Percentiles rank a stretch among this genome's conserved stretches.
phyloP scores from a whole-genome alignment of 257 asterid genomes.

The Nicotiana tabacum region DNA sequence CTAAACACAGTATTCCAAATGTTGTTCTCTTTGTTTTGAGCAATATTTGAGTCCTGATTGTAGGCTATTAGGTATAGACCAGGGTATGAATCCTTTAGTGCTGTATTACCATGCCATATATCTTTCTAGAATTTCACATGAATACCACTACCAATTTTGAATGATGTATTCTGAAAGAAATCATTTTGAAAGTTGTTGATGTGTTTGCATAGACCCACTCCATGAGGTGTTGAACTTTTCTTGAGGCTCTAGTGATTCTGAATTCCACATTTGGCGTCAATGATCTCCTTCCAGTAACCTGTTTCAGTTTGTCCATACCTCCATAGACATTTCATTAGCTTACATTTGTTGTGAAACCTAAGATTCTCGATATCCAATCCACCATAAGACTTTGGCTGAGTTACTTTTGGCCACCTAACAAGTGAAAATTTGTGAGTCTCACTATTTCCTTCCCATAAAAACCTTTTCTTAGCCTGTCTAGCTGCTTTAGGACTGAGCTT shows the following conservation, averaged over 20 bases:
- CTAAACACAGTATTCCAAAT: not conserved
- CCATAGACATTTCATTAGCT: not conserved
- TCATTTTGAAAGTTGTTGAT: not conserved
- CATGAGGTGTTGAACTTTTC: not conserved
- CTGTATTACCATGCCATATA: not conserved
- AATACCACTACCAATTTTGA: not conserved
- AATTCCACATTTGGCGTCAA: not conserved
- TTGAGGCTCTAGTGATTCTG: not conserved
- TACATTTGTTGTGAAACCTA: not conserved
- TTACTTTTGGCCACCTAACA: not conserved
- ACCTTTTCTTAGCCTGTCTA: not conserved
- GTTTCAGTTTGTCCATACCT: not conserved
- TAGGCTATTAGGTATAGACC: not conserved
- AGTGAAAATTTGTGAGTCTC: not conserved
- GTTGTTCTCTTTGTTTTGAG: not conserved
- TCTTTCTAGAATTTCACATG: no score
- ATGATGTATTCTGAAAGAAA: not conserved
- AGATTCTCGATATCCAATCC: not conserved
- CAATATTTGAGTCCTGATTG: not conserved
- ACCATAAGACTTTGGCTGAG: not conserved
- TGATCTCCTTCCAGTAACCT: no score
- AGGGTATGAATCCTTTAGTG: not conserved
- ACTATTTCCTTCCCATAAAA: not conserved
- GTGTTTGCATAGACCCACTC: not conserved
- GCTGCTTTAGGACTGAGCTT: not conserved